phyloP scores from a whole-genome alignment of 139 green algal species.

The Tetraselmis chui region DNA sequence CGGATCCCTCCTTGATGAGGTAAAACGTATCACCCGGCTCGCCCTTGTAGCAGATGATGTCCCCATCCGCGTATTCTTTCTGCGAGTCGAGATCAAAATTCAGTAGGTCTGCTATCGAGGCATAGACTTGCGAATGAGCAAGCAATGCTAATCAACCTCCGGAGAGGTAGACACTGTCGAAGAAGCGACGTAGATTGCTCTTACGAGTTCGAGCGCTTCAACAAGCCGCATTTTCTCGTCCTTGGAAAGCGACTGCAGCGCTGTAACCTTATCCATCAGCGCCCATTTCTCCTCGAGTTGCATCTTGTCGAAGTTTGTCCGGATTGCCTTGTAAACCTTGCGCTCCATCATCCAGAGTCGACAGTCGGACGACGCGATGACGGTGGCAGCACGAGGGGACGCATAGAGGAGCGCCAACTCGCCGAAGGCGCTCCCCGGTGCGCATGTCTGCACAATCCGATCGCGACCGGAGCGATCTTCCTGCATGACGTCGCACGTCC shows the following conservation, averaged over 20 bases:
- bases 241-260: slow-evolving; percentile 59
- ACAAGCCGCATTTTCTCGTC: slow-evolving; percentile 66
- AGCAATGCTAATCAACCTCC: slow-evolving; percentile 3
- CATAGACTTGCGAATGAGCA: neutral
- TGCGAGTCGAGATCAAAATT: neutral
- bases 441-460: slow-evolving; percentile 34
- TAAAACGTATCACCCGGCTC: slow-evolving; percentile 52
- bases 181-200: neutral
- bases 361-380: slow-evolving; percentile 37
- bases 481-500: slow-evolving; percentile 39
- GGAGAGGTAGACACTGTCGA: neutral
- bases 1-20: slow-evolving; percentile 59
- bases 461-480: neutral
- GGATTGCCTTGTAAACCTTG: slow-evolving; percentile 69
- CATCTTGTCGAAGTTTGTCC: slow-evolving; percentile 50
- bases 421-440: slow-evolving; percentile 64
- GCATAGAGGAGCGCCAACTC: slow-evolving; percentile 91
- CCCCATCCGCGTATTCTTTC: slow-evolving; percentile 31
- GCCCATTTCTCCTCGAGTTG: slow-evolving; percentile 45
- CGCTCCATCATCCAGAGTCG: slow-evolving; percentile 75
- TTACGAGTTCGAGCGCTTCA: slow-evolving; percentile 61
- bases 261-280: slow-evolving; percentile 54
- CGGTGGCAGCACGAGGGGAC: slow-evolving; percentile 77
- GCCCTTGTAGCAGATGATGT: slow-evolving; percentile 41
- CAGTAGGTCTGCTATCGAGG: neutral